These are phyloP conservation scores for Amoebophrya sp. DNA, from an alignment of 169 alveolate species.

Conservation along the genomic window DNA sequence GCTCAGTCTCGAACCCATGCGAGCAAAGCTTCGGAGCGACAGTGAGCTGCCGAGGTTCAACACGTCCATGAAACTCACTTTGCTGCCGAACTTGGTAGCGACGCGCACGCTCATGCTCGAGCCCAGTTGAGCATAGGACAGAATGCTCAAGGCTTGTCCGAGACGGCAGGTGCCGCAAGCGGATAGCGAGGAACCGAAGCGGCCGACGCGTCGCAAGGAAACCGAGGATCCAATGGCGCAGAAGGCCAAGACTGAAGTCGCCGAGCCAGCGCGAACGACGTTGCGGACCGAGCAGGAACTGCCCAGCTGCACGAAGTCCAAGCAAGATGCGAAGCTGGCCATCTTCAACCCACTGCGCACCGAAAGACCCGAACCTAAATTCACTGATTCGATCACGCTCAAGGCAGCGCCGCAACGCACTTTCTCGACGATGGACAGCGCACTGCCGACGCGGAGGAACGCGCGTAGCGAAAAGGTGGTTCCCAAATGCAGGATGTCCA, in stretches of 20 bases:
- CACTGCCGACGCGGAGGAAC: slow-evolving; percentile 9
- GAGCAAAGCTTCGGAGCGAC: background rate
- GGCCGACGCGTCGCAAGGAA: background rate
- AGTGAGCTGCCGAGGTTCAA: slow-evolving; percentile 28
- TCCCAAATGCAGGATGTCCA: background rate
- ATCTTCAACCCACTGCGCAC: background rate
- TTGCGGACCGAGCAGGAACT: background rate
- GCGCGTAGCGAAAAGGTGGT: slow-evolving; percentile 1
- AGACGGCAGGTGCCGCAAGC: background rate
- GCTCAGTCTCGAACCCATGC: background rate
- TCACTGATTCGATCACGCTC: background rate
- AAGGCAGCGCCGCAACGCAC: background rate
- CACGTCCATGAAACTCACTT: background rate
- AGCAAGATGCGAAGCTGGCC: background rate
- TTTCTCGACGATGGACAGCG: background rate
- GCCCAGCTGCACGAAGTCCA: slow-evolving; percentile 31
- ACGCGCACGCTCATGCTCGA: slow-evolving; percentile 19
- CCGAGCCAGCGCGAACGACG: background rate
- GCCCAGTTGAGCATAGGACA: slow-evolving; percentile 18
- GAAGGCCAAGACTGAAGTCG: background rate
- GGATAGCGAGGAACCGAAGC: slow-evolving; percentile 11
- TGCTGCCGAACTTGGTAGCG: background rate
- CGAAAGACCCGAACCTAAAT: background rate
- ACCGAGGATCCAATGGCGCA: background rate
- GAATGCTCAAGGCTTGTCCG: background rate